Evolutionary conservation across 2,329 filamentous ascomycete species (phyloP), one percentile per base, ranked within the genome.

Genomic region (Mollisiaceae sp.): DNA sequence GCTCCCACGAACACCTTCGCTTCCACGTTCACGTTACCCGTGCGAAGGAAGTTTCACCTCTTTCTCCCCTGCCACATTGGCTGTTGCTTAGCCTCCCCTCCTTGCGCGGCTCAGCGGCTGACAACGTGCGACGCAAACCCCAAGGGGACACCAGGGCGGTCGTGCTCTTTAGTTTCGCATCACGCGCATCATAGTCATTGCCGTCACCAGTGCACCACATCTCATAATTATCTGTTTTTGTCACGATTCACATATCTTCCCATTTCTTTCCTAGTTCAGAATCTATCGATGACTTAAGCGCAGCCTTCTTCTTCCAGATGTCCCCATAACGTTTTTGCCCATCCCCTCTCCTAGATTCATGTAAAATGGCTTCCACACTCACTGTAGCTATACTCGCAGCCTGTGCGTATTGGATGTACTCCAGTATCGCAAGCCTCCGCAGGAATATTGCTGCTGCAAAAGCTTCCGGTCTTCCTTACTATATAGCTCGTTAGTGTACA

Each of bases 401-500:
- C 20, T 59, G 65, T 20, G 18, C 68, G 20, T 75, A 72, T 56
- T 70, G 50, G 65, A 50, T 71, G 18, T 73, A 69, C 59, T 66
- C 67, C 2, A 71, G 64, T 41, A 47, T 72, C 20, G 59, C 73
- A 1, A 76, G 78, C n/a, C 70, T 85, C 56, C 74, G 71, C 47
- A 73, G 70, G 60, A 85, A 86, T 66, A 81, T 87, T 59, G 77
- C 76, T 11, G 78, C 79, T 38, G 85, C 85, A 2, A 84, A 82
- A 75, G 78, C 77, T 63, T 81, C 80, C 18, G 83, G 84, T 6
- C 71, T 88, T 61, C 81, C 81, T 8, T 88, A 87, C 70, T 75
- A 84, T 32, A 70, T 88, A 54, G 74, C 81, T 32, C 85, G 86
- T 88, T 76, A 71, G 84, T 83, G 8, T 8, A 9, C n/a, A 22